Conservation (phyloP, 2,329 filamentous ascomycete species). For the Phialocephala subalpina region DNA sequence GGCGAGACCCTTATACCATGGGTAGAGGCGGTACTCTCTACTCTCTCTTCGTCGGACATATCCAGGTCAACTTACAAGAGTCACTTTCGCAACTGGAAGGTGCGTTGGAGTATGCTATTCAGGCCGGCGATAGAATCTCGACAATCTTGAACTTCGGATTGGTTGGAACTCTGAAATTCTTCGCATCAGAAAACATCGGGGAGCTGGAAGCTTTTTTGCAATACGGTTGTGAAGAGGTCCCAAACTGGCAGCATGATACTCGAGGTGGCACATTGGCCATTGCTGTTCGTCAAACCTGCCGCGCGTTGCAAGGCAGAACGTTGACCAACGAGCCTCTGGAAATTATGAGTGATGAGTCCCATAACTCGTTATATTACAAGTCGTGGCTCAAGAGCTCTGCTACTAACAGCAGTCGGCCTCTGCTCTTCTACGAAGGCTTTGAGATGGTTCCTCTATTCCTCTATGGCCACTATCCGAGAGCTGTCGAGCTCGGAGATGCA, state of each 20-base stretch:
- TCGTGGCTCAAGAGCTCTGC: conserved; percentile 61
- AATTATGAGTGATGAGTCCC: conserved; percentile 74
- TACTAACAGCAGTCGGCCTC: conserved; percentile 65
- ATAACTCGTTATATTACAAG: conserved; percentile 66
- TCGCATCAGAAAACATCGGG: conserved; percentile 71
- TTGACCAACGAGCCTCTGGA: conserved; percentile 51
- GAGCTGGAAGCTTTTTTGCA: conserved; percentile 75
- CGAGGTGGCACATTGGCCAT: conserved; percentile 76
- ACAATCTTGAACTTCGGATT: conserved; percentile 77
- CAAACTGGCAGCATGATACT: conserved; percentile 75
- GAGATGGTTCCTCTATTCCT: conserved; percentile 69
- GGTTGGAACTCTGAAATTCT: conserved; percentile 71
- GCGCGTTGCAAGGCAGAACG: conserved; percentile 81
- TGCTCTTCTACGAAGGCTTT: conserved; percentile 73
- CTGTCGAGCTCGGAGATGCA: conserved; percentile 62
- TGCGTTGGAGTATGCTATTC: conserved; percentile 70
- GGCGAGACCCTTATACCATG: conserved; percentile 69
- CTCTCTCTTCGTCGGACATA: conserved; percentile 73
- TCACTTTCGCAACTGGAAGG: conserved; percentile 68
- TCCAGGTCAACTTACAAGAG: conserved; percentile 67
- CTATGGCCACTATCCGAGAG: conserved; percentile 68
- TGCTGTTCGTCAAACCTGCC: conserved; percentile 69
- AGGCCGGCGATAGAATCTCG: conserved; percentile 74
- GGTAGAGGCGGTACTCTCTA: conserved; percentile 75
- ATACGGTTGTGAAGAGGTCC: conserved; percentile 77